A percentile compares a stretch with the other conserved stretches of the same genome.
Conservation (phyloP, 2,329 filamentous ascomycete genomes). For the Aureobasidium sp. region DNA sequence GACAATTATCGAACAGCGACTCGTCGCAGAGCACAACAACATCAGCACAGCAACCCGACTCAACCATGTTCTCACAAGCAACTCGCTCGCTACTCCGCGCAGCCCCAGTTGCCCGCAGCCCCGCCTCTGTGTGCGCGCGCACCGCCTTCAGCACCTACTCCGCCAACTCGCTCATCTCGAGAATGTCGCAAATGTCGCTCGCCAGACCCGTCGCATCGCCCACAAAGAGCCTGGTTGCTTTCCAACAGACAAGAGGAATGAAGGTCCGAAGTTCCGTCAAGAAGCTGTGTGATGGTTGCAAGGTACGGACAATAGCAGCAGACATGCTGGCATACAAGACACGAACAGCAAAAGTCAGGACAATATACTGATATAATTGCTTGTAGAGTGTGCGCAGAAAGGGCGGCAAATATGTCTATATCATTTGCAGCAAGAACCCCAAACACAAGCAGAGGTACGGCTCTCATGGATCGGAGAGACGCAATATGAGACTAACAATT, state of each 20-base stretch:
- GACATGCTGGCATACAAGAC: background rate
- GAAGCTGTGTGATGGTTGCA: constrained; percentile 96
- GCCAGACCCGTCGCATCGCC: constrained; percentile 3
- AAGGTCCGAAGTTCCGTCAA: constrained; percentile 94
- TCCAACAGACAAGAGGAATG: constrained; percentile 51
- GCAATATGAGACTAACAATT: background rate
- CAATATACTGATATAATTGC: background rate
- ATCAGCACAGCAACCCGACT: background rate
- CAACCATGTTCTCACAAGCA: constrained; percentile 6
- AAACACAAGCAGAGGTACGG: constrained; percentile 53
- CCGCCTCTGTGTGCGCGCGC: background rate
- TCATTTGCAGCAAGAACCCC: constrained; percentile 89
- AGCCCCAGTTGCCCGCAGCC: background rate
- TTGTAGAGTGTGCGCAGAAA: constrained; percentile 70
- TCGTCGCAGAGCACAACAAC: background rate
- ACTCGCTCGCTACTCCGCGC: constrained; percentile 12
- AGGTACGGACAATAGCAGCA: constrained; percentile 48
- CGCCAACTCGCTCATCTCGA: constrained; percentile 1
- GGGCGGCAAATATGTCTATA: constrained; percentile 71
- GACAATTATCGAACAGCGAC: background rate
- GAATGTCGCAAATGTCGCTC: constrained; percentile 9
- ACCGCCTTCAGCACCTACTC: constrained; percentile 10
- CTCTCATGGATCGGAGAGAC: no score
- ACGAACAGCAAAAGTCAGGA: background rate
- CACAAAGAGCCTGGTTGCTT: background rate